Base-by-base conservation (phyloP, 768 basidiomycete genomes). In the Rhodotorula paludigena region DNA sequence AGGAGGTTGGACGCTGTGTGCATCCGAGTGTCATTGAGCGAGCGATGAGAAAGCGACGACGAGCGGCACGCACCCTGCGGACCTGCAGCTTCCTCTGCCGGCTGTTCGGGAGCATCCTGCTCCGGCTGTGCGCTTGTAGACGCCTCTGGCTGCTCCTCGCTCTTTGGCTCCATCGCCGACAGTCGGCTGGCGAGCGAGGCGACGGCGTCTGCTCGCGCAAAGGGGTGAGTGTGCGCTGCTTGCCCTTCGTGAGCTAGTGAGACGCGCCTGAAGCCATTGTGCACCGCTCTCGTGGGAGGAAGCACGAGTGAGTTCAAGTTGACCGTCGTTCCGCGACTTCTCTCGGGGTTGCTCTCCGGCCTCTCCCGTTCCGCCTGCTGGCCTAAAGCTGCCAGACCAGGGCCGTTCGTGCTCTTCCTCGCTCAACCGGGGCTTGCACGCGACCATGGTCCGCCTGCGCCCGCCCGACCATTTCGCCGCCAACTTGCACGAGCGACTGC, bases 111-210 rank as follows among this genome's bases (percentile, higher is more conserved):
- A 10, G 32, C 44, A 6, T 21, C 11, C 23, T 39, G 32, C 9
- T 41, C 32, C 18, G 35, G 35, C 4, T 39, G 57, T 55, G 54
- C 41, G 16, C 42, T 10, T 1, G 57, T 41, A 11, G 62, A 14
- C n/a, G 41, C 52, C 30, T 25, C 38, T 6, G 36, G 33, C 36
- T 51, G 53, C n/a, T 38, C 21, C 38, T 20, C 35, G 4, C 30
- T 33, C 23, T 20, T 54, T 30, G 20, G 64, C 35, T 61, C 59
- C 38, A 44, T 35, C 3, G 62, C 54, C 1, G 45, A 48, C 30
- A 71, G 60, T 11, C 66, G 58, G 2, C 66, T 64, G 14, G 65
- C 57, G 30, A 71, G 66, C 15, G 70, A 71, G 8, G 62, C 54
- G 44, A 71, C 66, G 3, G 66, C 64, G 53, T 71, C 70, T 49